A percentile compares a stretch with the other conserved stretches of the same genome.
Evolutionary conservation across 202 grass and related monocot genomes (phyloP).

Genomic region (Schoenoplectus tabernaemontani): DNA sequence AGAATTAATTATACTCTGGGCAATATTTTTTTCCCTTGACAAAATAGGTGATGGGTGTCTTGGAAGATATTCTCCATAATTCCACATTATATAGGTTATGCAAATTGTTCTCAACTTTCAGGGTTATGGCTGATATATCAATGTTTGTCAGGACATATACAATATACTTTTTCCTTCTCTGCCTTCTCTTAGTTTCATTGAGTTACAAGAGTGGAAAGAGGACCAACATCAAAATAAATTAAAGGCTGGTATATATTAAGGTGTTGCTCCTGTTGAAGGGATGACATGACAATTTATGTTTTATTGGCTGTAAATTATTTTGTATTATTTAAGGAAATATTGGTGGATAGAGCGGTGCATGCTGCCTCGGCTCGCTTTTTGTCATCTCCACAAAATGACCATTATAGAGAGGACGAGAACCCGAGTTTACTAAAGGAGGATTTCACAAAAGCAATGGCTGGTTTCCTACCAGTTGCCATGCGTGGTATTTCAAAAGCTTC

Average conservation of each 20-base stretch:
- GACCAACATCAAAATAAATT: not conserved
- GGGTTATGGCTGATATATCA: not conserved
- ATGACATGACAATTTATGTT: not conserved
- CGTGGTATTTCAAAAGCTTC: constrained; percentile 80
- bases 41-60: not conserved
- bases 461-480: constrained; percentile 90
- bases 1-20: not conserved
- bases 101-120: not conserved
- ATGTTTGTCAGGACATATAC: not conserved
- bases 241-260: not conserved
- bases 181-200: not conserved
- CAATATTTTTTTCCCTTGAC: not conserved
- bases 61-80: not conserved
- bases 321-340: constrained; percentile 50
- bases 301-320: not conserved
- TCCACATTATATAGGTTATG: not conserved
- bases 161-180: not conserved
- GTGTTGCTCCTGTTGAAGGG: not conserved
- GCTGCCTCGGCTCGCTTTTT: constrained; percentile 68
- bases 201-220: not conserved
- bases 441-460: constrained; percentile 73
- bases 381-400: constrained; percentile 26
- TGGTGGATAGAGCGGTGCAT: constrained; percentile 89
- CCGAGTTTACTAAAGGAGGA: constrained; percentile 59
- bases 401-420: constrained; percentile 21